Evolutionary conservation across 371 early-diverging fungal species (phyloP), one percentile per base, ranked within the genome.

Genomic region (Mortierella sp.): DNA sequence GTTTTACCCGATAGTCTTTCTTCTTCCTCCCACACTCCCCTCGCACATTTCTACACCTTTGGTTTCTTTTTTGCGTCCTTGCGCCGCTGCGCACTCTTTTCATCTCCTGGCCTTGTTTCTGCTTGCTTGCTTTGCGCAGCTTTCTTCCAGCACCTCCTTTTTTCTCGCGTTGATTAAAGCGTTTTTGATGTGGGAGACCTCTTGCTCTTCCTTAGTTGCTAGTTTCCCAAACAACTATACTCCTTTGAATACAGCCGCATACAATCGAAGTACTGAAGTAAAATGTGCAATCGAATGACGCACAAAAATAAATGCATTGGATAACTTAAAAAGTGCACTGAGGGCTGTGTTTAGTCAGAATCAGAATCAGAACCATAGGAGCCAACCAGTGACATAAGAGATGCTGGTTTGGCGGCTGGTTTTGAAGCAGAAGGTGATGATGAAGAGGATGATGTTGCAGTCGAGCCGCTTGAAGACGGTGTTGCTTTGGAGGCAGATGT

Each of bases 341-440:
- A n/a, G 37, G 34, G 16, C 19, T 22, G 19, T 2, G 1, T n/a
- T 70, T 39, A 77, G n/a, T 81, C 82, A 2, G 82, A 81, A 9
- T 74, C 82, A 1, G 82, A 81, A 52, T 77, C 77, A 0, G 81
- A 81, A 19, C 78, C 82, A 68, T 81, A 81, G 22, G 74, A 67
- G 3, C 77, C 74, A 14, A 81, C 72, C 4, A 81, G 74, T 9
- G 82, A 73, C 68, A 81, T 34, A 43, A 81, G n/a, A 11, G 79
- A 75, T 13, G 74, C 47, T 4, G 79, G 72, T 26, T 79, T 79
- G n/a, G 55, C 31, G 14, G 71, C 72, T 47, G 67, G 53, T 64
- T 55, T 71, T 58, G 74, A 63, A n/a, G 52, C 19, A 40, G 66
- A 31, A 24, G 70, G 6, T 19, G 73, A 45, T 4, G 19, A 24